Evolutionary conservation across 2,329 filamentous ascomycete species (phyloP), one percentile per base, ranked within the genome.

Genomic region (Pseudocercospora cruenta): DNA sequence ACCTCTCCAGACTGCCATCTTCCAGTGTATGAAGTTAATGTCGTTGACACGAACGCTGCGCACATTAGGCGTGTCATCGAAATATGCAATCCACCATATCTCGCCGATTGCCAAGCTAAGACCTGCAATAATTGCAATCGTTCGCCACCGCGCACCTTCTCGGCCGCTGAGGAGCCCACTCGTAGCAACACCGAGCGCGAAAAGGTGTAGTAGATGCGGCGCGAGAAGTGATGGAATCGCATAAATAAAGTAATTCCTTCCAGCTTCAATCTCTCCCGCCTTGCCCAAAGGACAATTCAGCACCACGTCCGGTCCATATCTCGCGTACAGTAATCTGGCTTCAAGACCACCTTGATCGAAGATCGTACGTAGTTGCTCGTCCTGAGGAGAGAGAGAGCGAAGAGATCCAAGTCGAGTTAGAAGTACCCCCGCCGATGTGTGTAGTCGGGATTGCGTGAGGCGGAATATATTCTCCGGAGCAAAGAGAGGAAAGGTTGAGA

Each of bases 401-500:
- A 90, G 75, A 1, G 84, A 78, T 3, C 84, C 79, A 9, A 98
- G 85, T 16, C 94, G 91, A 66, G 86, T 88, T 79, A 97, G 95
- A 67, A 98, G 85, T 36, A 96, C 89, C 75, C 94, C 91, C 49
- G 87, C 90, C n/a, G 93, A 89, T 49, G 91, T 94, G 74, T 93
- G 91, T 19, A 98, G 87, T 36, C 94, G 91, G 59, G 92, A 95
- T 64, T 88, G 84, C 0, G 94, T 97, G 19, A 83, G 79, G 31
- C 79, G 76, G 83, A 98, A 97, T 78, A 98, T 82, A 80, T 97
- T 97, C 76, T 92, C 88, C 4, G 91, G 90, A 5, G 87, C 82
- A 74, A 93, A 89, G 65, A 81, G 70, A 0, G 92, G 89, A 0
- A 94, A 80, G 16, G 90, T 89, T 65, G 87, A 85, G 65, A 89